phyloP scores from a whole-genome alignment of 164 flowering plant genomes.

The Echeveria elegans region DNA sequence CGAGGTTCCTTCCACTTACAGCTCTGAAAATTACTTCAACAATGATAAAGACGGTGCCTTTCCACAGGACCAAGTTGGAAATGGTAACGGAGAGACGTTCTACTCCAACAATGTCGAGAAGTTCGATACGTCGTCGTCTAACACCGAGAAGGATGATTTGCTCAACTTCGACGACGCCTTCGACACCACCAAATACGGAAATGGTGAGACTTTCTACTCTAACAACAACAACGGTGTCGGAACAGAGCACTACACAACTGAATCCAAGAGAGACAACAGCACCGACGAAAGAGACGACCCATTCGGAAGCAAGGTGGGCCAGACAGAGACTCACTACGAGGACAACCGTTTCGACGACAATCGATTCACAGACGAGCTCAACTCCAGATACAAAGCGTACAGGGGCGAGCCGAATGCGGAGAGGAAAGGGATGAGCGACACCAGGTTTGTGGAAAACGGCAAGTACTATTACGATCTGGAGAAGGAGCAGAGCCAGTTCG shows the following conservation, averaged over 20 bases:
- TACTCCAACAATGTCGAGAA: neutral
- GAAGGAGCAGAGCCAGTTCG: slow-evolving; percentile 18
- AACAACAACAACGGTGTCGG: neutral
- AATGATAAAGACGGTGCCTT: neutral
- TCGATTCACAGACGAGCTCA: neutral
- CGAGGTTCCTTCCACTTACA: neutral
- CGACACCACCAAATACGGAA: neutral
- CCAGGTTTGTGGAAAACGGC: slow-evolving; percentile 43
- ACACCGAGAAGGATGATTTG: neutral
- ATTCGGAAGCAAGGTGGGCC: neutral
- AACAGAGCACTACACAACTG: neutral
- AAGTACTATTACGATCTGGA: slow-evolving; percentile 34
- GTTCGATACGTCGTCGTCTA: neutral
- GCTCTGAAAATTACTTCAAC: neutral
- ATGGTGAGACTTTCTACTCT: neutral
- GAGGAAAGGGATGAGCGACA: slow-evolving; percentile 47
- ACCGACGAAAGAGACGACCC: neutral
- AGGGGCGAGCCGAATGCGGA: slow-evolving; percentile 11
- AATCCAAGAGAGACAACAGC: neutral
- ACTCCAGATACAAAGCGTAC: slow-evolving; percentile 2
- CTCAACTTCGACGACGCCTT: neutral
- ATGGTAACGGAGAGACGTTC: neutral
- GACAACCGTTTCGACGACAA: neutral
- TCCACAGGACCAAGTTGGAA: neutral
- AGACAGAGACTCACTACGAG: neutral